Conservation (phyloP, 176 grass and related monocot species). For the Triticum aestivum region IWGSC_CS_RefSeq_v2.1 NC_057794.1:307043801-307044300, state of each 20-base stretch:
- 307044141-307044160: not conserved
- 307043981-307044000: not conserved
- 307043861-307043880: slow-evolving; percentile 57
- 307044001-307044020: not conserved
- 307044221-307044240: not conserved
- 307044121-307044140: not conserved
- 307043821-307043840: not conserved
- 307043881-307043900: slow-evolving; percentile 32
- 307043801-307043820: not conserved
- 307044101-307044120: not conserved
- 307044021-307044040: not conserved
- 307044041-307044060: not conserved
- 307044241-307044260: not conserved
- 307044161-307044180: not conserved
- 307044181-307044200: not conserved
- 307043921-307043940: not conserved
- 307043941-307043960: not conserved
- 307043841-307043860: slow-evolving; percentile 26
- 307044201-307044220: not conserved
- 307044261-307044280: not conserved
- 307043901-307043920: slow-evolving; percentile 44
- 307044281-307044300: not conserved
- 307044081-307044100: not conserved
- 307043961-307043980: not conserved
- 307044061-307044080: not conserved